Percentiles rank a stretch among this genome's conserved stretches.
These are phyloP conservation scores for Cyamopsis tetragonoloba DNA, from an alignment of 306 rosid genomes.

Conservation along the genomic window DNA sequence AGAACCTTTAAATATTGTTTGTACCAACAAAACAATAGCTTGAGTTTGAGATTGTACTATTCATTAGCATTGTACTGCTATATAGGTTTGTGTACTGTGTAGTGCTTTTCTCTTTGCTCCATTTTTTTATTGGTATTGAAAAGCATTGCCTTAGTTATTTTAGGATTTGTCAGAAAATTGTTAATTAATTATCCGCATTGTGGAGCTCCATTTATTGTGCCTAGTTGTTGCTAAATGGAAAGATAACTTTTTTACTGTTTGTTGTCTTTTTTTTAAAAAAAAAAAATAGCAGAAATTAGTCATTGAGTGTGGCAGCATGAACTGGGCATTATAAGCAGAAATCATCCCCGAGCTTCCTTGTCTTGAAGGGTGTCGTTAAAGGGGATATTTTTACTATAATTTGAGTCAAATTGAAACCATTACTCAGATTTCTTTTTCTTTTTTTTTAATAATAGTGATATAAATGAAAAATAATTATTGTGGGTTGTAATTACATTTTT, in stretches of 20 bases:
- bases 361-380: background rate
- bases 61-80: conserved; percentile 45
- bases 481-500: background rate
- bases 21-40: conserved; percentile 15
- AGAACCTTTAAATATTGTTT: conserved; percentile 57
- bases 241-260: background rate
- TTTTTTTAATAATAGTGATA: background rate
- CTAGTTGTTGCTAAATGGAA: conserved; percentile 14
- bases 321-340: background rate
- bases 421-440: background rate
- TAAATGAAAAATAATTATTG: background rate
- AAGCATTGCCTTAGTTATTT: conserved; percentile 38
- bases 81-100: conserved; percentile 43
- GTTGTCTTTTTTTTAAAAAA: background rate
- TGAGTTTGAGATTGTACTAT: conserved; percentile 41
- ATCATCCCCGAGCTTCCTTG: background rate
- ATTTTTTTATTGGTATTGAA: conserved; percentile 31
- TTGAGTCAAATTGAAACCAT: background rate
- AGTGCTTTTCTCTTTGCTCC: conserved; percentile 37
- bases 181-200: conserved; percentile 19
- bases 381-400: too few species aligned
- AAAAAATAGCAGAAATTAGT: background rate
- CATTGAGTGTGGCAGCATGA: background rate
- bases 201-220: conserved; percentile 24
- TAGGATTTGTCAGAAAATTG: conserved; percentile 26